Evolutionary conservation across 345 rosid genomes (phyloP).

Genomic region (Heritiera littoralis): DNA sequence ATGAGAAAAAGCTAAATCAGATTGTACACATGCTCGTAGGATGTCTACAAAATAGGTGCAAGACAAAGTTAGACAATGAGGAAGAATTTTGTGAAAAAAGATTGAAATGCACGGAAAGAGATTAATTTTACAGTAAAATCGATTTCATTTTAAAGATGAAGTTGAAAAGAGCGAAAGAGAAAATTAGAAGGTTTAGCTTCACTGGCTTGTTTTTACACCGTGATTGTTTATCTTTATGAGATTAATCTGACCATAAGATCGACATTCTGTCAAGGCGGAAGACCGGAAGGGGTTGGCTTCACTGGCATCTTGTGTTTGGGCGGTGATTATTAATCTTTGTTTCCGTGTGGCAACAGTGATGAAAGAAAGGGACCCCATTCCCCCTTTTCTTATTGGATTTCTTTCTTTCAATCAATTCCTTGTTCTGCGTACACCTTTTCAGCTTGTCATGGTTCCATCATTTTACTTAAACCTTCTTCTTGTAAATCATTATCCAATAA

Average conservation of each 20-base stretch:
- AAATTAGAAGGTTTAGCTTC: no score
- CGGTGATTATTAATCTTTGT: constrained; percentile 11
- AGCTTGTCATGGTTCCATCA: constrained; percentile 14
- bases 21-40: constrained; percentile 8
- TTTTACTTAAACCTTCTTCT: not conserved
- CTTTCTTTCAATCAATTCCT: not conserved
- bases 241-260: no score
- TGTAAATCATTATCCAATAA: not conserved
- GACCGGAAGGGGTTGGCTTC: not conserved
- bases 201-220: no score
- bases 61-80: not conserved
- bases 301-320: not conserved
- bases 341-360: constrained; percentile 15
- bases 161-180: no score
- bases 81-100: not conserved
- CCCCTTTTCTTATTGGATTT: not conserved
- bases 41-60: constrained; percentile 2
- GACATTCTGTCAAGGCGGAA: no score
- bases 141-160: no score
- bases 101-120: no score
- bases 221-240: no score
- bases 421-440: not conserved
- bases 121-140: no score
- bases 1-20: not conserved
- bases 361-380: not conserved